These are phyloP conservation scores for Vaccinium myrtillus DNA, from an alignment of 148 eudicot genomes.

Conservation along the genomic window DNA sequence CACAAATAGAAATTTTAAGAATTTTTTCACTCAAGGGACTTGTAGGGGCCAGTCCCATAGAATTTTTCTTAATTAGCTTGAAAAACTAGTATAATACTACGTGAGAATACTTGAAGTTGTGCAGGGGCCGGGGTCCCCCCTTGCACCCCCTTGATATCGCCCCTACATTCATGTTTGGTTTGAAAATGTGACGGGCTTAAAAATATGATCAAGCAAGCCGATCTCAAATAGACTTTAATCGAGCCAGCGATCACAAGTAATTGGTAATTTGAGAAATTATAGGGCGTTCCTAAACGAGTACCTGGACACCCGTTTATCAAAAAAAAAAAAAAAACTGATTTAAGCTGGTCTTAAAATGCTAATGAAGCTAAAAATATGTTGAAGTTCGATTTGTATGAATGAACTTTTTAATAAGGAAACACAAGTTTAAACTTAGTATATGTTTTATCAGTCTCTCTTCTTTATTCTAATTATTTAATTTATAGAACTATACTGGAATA, in stretches of 20 bases:
- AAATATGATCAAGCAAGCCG: neutral
- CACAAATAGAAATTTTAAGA: too few relatives aligned
- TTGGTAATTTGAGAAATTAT: neutral
- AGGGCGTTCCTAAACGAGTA: neutral
- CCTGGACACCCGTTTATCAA: too few relatives aligned
- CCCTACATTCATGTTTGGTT: neutral
- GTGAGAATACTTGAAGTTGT: too few relatives aligned
- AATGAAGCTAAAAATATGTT: neutral
- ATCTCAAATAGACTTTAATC: neutral
- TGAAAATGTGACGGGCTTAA: neutral
- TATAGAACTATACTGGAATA: neutral
- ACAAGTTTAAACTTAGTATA: neutral
- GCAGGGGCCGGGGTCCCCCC: too few relatives aligned
- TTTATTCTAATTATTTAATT: neutral
- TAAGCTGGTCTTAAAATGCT: neutral
- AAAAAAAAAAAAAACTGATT: neutral
- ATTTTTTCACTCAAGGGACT: too few relatives aligned
- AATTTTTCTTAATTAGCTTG: too few relatives aligned
- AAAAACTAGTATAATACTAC: too few relatives aligned
- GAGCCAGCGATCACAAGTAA: neutral
- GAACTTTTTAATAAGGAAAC: neutral
- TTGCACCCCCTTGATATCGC: too few relatives aligned
- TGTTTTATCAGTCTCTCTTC: neutral
- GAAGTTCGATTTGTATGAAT: neutral
- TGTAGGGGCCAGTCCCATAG: too few relatives aligned